phyloP scores from a whole-genome alignment of 2,329 filamentous ascomycete species.

The Harringtonia aguacate region DNA sequence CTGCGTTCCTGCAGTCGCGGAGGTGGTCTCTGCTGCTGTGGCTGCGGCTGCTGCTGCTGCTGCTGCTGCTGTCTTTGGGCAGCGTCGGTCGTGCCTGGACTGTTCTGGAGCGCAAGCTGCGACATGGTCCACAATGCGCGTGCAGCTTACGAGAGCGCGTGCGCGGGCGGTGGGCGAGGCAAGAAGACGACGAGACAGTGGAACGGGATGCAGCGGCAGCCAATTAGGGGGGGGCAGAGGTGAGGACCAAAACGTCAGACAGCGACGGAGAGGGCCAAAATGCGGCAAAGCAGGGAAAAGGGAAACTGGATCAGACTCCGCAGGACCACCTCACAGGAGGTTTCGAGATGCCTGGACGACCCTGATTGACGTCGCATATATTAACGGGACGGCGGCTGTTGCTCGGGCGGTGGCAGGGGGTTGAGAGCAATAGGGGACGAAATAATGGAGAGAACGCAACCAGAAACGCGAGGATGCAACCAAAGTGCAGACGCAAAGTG shows the following conservation, averaged over 20 bases:
- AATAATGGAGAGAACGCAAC: not conserved
- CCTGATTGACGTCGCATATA: constrained; percentile 39
- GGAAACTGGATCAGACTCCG: constrained; percentile 21
- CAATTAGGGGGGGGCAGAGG: not conserved
- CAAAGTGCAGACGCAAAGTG: too few species aligned
- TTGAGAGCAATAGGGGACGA: not conserved
- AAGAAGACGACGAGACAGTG: not conserved
- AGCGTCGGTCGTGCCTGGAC: too few species aligned
- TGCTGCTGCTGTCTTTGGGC: constrained; percentile 3
- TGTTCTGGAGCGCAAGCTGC: constrained; percentile 37
- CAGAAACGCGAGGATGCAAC: too few species aligned
- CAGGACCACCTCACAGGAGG: constrained; percentile 19
- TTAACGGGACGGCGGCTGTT: constrained; percentile 11
- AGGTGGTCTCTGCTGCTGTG: not conserved
- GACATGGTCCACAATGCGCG: constrained; percentile 38
- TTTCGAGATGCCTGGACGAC: constrained; percentile 31
- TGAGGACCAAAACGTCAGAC: not conserved
- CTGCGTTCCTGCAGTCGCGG: constrained; percentile 2
- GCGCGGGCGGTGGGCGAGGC: not conserved
- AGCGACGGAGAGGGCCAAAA: too few species aligned
- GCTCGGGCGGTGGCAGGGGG: not conserved
- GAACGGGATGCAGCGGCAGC: not conserved
- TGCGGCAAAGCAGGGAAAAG: not conserved
- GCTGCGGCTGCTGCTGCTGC: not conserved
- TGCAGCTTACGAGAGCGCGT: constrained; percentile 4